These are phyloP conservation scores for Lactifluus rugatus DNA, from an alignment of 768 basidiomycete genomes.

Conservation along the genomic window DNA sequence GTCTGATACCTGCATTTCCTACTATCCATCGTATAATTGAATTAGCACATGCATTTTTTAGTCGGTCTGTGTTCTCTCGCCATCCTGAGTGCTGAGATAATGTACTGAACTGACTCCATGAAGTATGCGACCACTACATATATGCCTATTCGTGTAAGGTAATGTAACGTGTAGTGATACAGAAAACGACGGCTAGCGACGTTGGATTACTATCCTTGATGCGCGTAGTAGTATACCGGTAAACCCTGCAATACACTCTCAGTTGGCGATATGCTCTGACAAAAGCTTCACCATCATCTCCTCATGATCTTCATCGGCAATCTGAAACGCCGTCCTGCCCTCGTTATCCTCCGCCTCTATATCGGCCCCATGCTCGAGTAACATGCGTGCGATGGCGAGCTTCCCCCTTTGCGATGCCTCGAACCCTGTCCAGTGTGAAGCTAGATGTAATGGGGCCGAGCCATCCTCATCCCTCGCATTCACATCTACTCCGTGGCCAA, in stretches of 20 bases:
- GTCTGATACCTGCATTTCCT: too few species aligned
- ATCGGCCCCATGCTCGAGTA: background rate
- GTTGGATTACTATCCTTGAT: conserved; percentile 22
- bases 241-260: background rate
- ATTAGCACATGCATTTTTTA: too few species aligned
- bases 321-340: background rate
- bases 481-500: background rate
- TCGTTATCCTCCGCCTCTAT: background rate
- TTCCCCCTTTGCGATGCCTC: background rate
- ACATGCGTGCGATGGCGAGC: background rate
- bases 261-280: background rate
- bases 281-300: background rate
- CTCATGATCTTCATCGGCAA: background rate
- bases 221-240: conserved; percentile 22
- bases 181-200: conserved; percentile 29
- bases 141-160: too few species aligned
- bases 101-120: too few species aligned
- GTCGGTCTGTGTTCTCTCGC: too few species aligned
- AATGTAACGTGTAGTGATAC: conserved; percentile 36
- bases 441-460: background rate
- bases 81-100: too few species aligned
- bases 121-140: too few species aligned
- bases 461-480: background rate
- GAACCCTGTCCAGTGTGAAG: background rate
- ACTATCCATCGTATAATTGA: too few species aligned